Base-by-base conservation (phyloP, 169 alveolate genomes). In the Plasmodium inui region DNA sequence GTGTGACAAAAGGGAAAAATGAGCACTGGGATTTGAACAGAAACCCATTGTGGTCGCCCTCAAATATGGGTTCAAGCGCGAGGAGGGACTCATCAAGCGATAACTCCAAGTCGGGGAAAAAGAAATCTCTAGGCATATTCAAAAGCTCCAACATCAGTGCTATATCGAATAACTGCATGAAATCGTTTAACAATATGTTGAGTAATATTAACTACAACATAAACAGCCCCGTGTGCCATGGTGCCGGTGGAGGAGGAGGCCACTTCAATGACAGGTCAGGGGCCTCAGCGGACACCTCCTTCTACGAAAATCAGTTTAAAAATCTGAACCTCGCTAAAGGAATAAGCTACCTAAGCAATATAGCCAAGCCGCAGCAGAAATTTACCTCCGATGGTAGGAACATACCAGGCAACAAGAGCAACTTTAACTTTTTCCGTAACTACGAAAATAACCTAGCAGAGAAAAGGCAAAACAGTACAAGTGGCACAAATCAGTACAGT, bases 101-200 rank as follows among this genome's bases (percentile, higher is more conserved):
- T 22, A 61, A 53, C 19, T 78, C 84, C 4, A 91, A 91, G 28
- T 70, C 83, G 4, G 74, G 78, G 34, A 81, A 91, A 50, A 91
- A 91, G 46, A 91, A 91, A 72, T 80, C 92, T 17, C n/a, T 28
- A 10, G 41, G 57, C 19, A 44, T 91, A 71, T 91, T 91, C 70
- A 91, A 91, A 32, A 76, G 95, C 28, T 26, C 95, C 32, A 91
- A 91, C 61, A 91, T 91, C 39, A 91, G 92, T 72, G 50, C 84
- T 10, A 41, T 91, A 53, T 91, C 95, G 55, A 91, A 71, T 72
- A 81, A 67, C 39, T 91, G 95, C 55, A 71, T 81, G 80, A 91
- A 91, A 41, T 91, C 95, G 57, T 80, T 91, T 76, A 91, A 55
- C 70, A 82, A 91, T 19, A 81, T 91, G 73, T 10, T 91, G 30